Conservation (phyloP, 768 basidiomycete species). For the Flagelloscypha sp. region DNA sequence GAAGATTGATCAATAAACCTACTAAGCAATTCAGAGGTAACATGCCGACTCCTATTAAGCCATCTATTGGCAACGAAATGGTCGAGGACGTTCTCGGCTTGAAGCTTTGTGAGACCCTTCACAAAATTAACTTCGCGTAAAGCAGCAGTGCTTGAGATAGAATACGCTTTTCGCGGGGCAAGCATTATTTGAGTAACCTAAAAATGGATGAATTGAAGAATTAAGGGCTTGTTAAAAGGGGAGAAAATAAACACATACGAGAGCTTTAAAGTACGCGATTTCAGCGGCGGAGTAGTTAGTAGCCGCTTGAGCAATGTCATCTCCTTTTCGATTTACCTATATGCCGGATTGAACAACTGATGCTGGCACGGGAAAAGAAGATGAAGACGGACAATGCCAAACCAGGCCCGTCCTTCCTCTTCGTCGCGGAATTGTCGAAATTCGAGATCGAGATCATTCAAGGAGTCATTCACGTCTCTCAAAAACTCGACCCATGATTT, state of each 20-base stretch:
- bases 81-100: constrained; percentile 60
- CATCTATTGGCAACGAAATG: constrained; percentile 84
- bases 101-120: constrained; percentile 66
- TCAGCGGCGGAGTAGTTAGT: constrained; percentile 75
- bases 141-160: constrained; percentile 69
- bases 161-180: constrained; percentile 66
- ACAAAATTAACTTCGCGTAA: constrained; percentile 59
- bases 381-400: constrained; percentile 15
- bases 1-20: neutral
- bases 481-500: constrained; percentile 58
- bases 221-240: neutral
- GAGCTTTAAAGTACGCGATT: constrained; percentile 76
- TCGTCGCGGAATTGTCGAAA: constrained; percentile 61
- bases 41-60: constrained; percentile 68
- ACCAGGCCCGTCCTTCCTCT: constrained; percentile 63
- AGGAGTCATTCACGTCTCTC: constrained; percentile 44
- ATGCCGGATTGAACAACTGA: neutral
- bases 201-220: constrained; percentile 1
- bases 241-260: constrained; percentile 41
- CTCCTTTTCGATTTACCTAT: constrained; percentile 75
- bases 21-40: constrained; percentile 7
- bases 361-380: neutral
- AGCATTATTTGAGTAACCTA: constrained; percentile 87
- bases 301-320: constrained; percentile 77
- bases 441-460: constrained; percentile 70